Base-by-base conservation (phyloP, 257 asterid genomes). In the Gardenia jasminoides region DNA sequence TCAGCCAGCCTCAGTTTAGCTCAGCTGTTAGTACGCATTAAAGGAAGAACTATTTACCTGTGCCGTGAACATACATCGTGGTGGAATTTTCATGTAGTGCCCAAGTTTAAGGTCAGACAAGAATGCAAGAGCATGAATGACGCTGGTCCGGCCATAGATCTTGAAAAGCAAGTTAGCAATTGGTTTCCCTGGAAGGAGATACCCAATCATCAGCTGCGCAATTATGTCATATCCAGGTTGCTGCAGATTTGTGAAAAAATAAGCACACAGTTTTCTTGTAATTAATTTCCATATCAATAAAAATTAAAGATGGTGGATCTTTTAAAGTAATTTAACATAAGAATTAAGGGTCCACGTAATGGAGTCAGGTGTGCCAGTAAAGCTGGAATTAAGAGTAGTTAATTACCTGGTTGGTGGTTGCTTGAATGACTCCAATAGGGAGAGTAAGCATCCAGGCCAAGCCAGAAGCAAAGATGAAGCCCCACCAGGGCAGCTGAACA, bases 401-500 rank as follows among this genome's bases (percentile, higher is more conserved):
- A 36, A 36, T 36, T 36, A 92, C 98, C 94, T 94, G 98, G 78
- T 94, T 94, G 7, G 98, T 94, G 16, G 98, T 94, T 0, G 98
- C 98, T 85, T 91, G 97, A 87, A 94, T 92, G 87, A 94, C 96
- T 69, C 97, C 98, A 0, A 94, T 91, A 2, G 98, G 98, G 77
- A 94, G 97, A 0, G 97, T 92, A 52, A 94, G 94, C 11, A 92
- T 65, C 89, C 89, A 94, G 77, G 98, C 97, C 73, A 94, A 82
- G 39, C 76, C 94, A 52, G 92, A 94, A 0, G 97, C 98, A 61
- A 94, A 89, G 79, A 94, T 84, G 89, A 94, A 50, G 41, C 96
- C 98, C 98, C 98, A 94, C 98, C 98, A 94, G 0, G 93, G 97
- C 31, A 94, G 85, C 90, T 94, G 98, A 74, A 94, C 92, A 62